A percentile compares a stretch with the other conserved stretches of the same genome.
phyloP scores from a whole-genome alignment of 441 rosid genomes.

The Erysimum pusillum region DNA sequence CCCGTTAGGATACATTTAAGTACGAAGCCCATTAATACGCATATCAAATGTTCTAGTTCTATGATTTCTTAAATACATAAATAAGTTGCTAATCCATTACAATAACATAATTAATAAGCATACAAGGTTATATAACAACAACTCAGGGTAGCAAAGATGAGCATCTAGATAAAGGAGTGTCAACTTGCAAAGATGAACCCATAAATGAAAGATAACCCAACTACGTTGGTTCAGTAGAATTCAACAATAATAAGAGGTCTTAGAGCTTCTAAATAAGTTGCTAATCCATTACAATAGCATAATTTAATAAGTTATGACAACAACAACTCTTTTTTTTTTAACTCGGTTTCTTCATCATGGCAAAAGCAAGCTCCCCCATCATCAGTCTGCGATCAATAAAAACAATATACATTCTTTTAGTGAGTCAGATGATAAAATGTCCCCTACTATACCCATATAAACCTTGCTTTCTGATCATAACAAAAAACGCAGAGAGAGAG shows the following conservation, averaged over 20 bases:
- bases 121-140: too few relatives aligned
- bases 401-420: neutral
- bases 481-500: too few relatives aligned
- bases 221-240: neutral
- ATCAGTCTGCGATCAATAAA: neutral
- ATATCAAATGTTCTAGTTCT: too few relatives aligned
- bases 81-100: too few relatives aligned
- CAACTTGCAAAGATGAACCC: neutral
- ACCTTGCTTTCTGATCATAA: too few relatives aligned
- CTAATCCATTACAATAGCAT: neutral
- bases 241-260: neutral
- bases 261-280: neutral
- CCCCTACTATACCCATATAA: neutral
- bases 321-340: neutral
- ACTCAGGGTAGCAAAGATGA: too few relatives aligned
- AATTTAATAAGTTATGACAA: neutral
- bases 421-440: neutral
- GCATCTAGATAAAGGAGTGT: neutral
- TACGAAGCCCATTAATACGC: neutral
- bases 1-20: neutral
- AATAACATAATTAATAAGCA: too few relatives aligned
- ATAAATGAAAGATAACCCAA: too few relatives aligned
- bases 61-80: too few relatives aligned
- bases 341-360: neutral
- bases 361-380: neutral